A percentile compares a stretch with the other conserved stretches of the same genome.
phyloP scores from a whole-genome alignment of 768 basidiomycete genomes.

The Tylopilus cervinicoccineus region DNA sequence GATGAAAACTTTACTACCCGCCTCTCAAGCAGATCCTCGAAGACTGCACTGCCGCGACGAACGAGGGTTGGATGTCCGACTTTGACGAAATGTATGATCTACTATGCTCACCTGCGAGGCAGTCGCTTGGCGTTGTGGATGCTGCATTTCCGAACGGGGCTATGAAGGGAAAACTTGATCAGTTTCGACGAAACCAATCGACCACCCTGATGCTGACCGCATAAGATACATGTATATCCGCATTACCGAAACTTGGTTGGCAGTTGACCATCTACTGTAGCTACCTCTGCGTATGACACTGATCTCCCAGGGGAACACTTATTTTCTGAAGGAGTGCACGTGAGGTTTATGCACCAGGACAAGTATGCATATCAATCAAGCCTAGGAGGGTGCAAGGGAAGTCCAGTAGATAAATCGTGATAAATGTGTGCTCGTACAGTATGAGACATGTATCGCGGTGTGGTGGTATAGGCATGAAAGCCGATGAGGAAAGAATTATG shows the following conservation, averaged over 20 bases:
- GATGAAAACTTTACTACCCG: constrained; percentile 24
- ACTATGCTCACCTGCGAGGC: constrained; percentile 22
- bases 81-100: constrained; percentile 22
- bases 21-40: constrained; percentile 19
- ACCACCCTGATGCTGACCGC: too few species aligned
- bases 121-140: constrained; percentile 19
- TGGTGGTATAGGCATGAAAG: constrained; percentile 14
- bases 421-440: constrained; percentile 26
- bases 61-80: constrained; percentile 17
- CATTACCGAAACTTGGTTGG: too few species aligned
- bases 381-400: not conserved
- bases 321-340: too few species aligned
- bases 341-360: too few species aligned
- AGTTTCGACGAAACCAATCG: not conserved
- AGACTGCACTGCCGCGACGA: constrained; percentile 1
- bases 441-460: constrained; percentile 20
- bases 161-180: constrained; percentile 12
- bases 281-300: constrained; percentile 1
- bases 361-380: too few species aligned
- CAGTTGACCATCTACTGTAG: constrained; percentile 4
- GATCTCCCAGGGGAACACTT: too few species aligned
- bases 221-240: too few species aligned
- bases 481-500: constrained; percentile 6
- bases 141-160: constrained; percentile 20
- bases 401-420: constrained; percentile 23